phyloP scores from a whole-genome alignment of 192 early-diverging fungal species.

The Allomyces javanicus region DNA sequence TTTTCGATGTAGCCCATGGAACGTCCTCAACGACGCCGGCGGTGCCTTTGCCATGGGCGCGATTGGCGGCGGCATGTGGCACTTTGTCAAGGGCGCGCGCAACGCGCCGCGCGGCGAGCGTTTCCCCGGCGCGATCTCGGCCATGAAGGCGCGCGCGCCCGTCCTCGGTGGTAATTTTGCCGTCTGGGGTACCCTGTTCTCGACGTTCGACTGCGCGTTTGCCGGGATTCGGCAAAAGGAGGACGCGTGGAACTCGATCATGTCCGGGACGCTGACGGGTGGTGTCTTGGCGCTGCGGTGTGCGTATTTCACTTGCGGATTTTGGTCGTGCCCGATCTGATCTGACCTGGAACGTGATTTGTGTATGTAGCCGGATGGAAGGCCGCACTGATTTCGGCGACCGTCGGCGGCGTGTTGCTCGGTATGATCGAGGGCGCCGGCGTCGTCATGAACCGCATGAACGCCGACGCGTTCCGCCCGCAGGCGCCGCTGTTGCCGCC shows the following conservation, averaged over 20 bases:
- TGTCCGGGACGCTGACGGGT: constrained; percentile 83
- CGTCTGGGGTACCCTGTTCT: constrained; percentile 97
- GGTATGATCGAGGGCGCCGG: constrained; percentile 92
- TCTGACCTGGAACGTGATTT: no score
- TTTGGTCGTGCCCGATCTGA: no score
- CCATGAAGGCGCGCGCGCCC: constrained; percentile 85
- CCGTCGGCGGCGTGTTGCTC: constrained; percentile 77
- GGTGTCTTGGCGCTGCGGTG: constrained; percentile 82
- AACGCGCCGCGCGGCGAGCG: constrained; percentile 94
- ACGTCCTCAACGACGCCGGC: constrained; percentile 65
- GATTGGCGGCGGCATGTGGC: constrained; percentile 86
- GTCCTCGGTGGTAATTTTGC: constrained; percentile 97
- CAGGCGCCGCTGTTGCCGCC: background rate
- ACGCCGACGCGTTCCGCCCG: constrained; percentile 37
- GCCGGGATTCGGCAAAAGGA: constrained; percentile 91
- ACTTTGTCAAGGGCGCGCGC: constrained; percentile 95
- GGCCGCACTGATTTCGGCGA: constrained; percentile 66
- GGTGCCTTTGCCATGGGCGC: constrained; percentile 91
- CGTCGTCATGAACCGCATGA: constrained; percentile 50
- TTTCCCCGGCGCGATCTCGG: constrained; percentile 59
- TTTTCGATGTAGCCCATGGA: constrained; percentile 39
- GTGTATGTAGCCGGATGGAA: constrained; percentile 20
- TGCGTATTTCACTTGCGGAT: constrained; percentile 6
- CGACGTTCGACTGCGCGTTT: constrained; percentile 87
- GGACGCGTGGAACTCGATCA: constrained; percentile 96